phyloP scores from a whole-genome alignment of 345 rosid species.

The Gossypium anomalum region DNA sequence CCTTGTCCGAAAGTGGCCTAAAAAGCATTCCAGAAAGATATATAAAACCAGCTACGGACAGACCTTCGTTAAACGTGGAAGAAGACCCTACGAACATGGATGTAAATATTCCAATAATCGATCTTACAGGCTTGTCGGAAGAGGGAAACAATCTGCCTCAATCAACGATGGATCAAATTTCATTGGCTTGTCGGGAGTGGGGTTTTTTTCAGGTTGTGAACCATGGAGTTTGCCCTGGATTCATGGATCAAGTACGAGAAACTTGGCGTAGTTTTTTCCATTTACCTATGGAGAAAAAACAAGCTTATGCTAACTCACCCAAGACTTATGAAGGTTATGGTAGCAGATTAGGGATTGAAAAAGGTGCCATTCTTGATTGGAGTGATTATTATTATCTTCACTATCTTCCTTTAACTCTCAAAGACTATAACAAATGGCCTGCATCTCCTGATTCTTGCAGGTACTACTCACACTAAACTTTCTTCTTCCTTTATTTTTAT shows the following conservation, averaged over 20 bases:
- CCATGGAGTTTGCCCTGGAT: slow-evolving; percentile 64
- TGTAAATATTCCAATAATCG: slow-evolving; percentile 71
- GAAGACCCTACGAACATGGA: background rate
- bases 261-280: slow-evolving; percentile 80
- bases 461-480: slow-evolving; percentile 23
- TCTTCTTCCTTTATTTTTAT: background rate
- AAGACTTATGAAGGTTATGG: slow-evolving; percentile 92
- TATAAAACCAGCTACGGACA: slow-evolving; percentile 53
- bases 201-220: slow-evolving; percentile 87
- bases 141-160: slow-evolving; percentile 23
- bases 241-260: slow-evolving; percentile 64
- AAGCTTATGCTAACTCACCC: slow-evolving; percentile 64
- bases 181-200: slow-evolving; percentile 72
- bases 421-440: slow-evolving; percentile 84
- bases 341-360: slow-evolving; percentile 75
- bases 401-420: slow-evolving; percentile 47
- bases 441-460: slow-evolving; percentile 54
- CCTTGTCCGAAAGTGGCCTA: slow-evolving; percentile 59
- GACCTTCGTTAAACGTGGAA: slow-evolving; percentile 33
- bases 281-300: slow-evolving; percentile 60
- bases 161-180: slow-evolving; percentile 27
- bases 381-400: slow-evolving; percentile 88
- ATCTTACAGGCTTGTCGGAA: slow-evolving; percentile 42
- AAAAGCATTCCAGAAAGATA: slow-evolving; percentile 59
- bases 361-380: slow-evolving; percentile 94